Evolutionary conservation across 2,329 filamentous ascomycete genomes (phyloP), one percentile per base, ranked within the genome.

Genomic region (Paraconiothyrium brasiliense): DNA sequence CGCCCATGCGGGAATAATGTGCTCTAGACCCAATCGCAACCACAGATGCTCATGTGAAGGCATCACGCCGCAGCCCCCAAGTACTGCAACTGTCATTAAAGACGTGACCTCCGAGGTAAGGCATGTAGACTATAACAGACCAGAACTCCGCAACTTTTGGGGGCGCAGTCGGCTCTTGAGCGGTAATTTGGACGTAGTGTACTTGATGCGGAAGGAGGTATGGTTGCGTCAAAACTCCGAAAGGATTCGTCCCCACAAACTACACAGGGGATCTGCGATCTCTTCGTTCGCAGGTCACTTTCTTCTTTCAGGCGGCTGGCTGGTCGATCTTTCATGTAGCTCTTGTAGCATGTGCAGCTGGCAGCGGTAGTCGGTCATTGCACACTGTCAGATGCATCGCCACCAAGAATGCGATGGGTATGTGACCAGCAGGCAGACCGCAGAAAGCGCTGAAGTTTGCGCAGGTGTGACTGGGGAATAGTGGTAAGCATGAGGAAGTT

Each of bases 121-220:
- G 7, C 14, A n/a, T 24, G 13, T 14, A 14, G 14, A 24, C 49
- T 50, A 30, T 52, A 61, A 27, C 11, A 43, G 16, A 56, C 52
- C 20, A 30, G 22, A 20, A 20, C 34, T 57, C 51, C 32, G 59
- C 57, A 47, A 48, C 35, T 34, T 47, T 20, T 43, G 41, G 32
- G 27, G 58, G 56, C 32, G 16, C 27, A 34, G 54, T 46, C 44
- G 60, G 39, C 37, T 54, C 49, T 56, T 54, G 39, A 27, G 54
- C 65, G 63, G 60, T 59, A 57, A 61, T 65, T 64, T 55, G 56
- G 61, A 49, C 22, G 20, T 58, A 50, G 49, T 54, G 37, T 50
- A 56, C 65, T 64, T 14, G 39, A 64, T 66, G 20, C 27, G 65
- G 65, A 66, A 67, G 65, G 65, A 58, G 57, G 39, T 46, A 54